These are phyloP conservation scores for Pythium folliculosum DNA, from an alignment of 352 stramenopile genomes.

Conservation along the genomic window DNA sequence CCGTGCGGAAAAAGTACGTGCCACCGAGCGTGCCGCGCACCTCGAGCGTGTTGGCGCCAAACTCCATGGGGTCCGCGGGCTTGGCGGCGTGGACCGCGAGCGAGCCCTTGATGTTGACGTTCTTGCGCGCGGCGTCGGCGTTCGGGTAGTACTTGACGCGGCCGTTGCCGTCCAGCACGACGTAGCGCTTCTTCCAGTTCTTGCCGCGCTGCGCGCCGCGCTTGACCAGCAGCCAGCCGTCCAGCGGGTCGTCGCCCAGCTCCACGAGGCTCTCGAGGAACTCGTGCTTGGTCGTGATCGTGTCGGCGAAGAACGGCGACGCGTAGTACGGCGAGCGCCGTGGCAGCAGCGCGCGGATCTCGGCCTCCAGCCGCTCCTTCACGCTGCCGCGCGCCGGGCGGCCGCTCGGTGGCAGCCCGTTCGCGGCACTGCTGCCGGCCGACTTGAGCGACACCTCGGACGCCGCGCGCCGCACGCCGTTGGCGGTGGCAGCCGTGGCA, in stretches of 20 bases:
- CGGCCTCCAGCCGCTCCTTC: conserved; percentile 62
- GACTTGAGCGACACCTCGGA: not conserved
- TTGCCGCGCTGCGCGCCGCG: conserved; percentile 68
- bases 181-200: conserved; percentile 86
- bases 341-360: conserved; percentile 60
- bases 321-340: conserved; percentile 72
- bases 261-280: conserved; percentile 71
- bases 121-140: conserved; percentile 71
- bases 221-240: conserved; percentile 83
- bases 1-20: conserved; percentile 81
- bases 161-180: conserved; percentile 72
- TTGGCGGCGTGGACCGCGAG: conserved; percentile 79
- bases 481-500: not conserved
- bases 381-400: conserved; percentile 31
- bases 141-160: conserved; percentile 83
- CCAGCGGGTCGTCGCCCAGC: conserved; percentile 64
- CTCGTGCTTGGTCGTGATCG: conserved; percentile 71
- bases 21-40: conserved; percentile 71
- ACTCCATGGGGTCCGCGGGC: conserved; percentile 68
- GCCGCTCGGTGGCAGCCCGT: not conserved
- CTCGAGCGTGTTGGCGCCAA: conserved; percentile 76
- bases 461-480: not conserved
- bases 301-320: conserved; percentile 78
- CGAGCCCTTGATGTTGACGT: conserved; percentile 78
- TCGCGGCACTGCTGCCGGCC: not conserved